These are phyloP conservation scores for Xylariomycetidae sp. DNA, from an alignment of 2,329 filamentous ascomycete genomes.

Conservation along the genomic window DNA sequence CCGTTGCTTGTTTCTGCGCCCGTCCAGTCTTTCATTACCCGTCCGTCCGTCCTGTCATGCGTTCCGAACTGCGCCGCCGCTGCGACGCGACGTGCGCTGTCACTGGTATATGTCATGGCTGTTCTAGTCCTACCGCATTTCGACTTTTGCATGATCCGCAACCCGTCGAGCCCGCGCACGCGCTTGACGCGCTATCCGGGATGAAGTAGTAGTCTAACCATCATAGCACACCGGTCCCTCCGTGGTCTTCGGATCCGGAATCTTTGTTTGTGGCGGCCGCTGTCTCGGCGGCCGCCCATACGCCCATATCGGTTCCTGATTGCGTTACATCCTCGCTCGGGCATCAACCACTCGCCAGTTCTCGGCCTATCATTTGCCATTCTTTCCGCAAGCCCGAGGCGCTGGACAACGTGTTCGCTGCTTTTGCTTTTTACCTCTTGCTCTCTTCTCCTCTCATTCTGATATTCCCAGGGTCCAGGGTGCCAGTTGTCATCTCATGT, in stretches of 20 bases:
- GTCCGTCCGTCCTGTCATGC: too few relatives aligned
- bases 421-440: neutral
- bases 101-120: neutral
- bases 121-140: neutral
- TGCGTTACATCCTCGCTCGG: neutral
- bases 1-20: too few relatives aligned
- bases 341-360: slow-evolving; percentile 1
- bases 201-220: too few relatives aligned
- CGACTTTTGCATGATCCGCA: neutral
- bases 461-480: too few relatives aligned
- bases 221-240: too few relatives aligned
- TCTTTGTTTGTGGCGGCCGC: slow-evolving; percentile 10
- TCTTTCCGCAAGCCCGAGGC: neutral
- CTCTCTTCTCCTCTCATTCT: too few relatives aligned
- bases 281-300: slow-evolving; percentile 2
- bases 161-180: neutral
- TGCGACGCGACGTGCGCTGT: neutral
- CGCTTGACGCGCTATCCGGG: neutral
- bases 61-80: too few relatives aligned
- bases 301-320: neutral
- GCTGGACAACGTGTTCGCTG: neutral
- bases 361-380: neutral
- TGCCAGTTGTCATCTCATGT: too few relatives aligned
- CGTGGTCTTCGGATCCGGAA: neutral
- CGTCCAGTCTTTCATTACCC: too few relatives aligned